Base-by-base conservation (phyloP, 331 rosid genomes). In the Prunus yedoensis region DNA sequence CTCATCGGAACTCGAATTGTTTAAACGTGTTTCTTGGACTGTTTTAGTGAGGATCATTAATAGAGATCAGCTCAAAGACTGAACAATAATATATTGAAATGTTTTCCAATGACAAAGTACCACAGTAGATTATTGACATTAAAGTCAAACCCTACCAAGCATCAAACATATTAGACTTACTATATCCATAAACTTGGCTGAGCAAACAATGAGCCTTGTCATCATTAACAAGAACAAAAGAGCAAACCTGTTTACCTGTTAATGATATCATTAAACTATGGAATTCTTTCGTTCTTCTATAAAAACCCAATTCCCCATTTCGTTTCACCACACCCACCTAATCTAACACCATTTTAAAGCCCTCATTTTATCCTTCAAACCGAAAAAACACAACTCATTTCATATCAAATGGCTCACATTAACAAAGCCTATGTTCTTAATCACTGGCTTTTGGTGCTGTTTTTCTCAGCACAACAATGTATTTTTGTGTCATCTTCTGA, bases 401-500 rank as follows among this genome's bases (percentile, higher is more conserved):
- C 62, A 21, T 67, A 3, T 54, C 35, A 21, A 10, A 54, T 70
- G 59, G 21, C 41, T 27, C 51, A 4, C 20, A 59, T 17, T 17
- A 58, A 25, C 8, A 61, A 15, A 18, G 52, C 69, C 41, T 58
- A 35, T 3, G 35, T 11, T 18, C 27, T 21, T 45, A 25, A 61
- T 11, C 77, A 78, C 8, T 72, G 63, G 54, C 70, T 80, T 68
- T 69, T 58, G 27, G 4, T 56, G 35, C 45, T 74, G 7, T 21
- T 45, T 30, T 30, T 70, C n/a, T 18, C 74, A 13, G 8, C 71
- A 32, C 69, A 2, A 20, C 10, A 53, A 38, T 46, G 58, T 35
- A 52, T 69, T 30, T 68, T 50, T 58, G 79, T 82, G 23, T 66
- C 66, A 4, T 58, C 87, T 0, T 38, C 80, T 3, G 79, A 74